Evolutionary conservation across 2,329 filamentous ascomycete species (phyloP), one percentile per base, ranked within the genome.

Genomic region (Exophiala calicioides): DNA sequence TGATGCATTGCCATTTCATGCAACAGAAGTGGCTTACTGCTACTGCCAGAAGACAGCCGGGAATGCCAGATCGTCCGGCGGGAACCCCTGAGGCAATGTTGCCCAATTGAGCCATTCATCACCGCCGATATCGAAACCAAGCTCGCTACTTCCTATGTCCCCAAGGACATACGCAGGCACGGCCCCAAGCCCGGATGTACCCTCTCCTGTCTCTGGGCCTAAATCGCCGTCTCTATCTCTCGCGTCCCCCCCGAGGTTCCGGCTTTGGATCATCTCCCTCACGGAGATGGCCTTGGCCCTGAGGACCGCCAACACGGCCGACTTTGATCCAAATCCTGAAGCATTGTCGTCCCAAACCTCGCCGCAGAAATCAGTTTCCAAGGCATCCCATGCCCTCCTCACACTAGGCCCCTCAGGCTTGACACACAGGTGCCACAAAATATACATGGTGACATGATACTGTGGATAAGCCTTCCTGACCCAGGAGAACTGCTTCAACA

Each of bases 391-490:
- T 0, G 67, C 71, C 13, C 65, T 56, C 0, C 62, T 59, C 0
- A 59, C 59, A 15, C 57, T 57, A 0, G 56, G 54, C 0, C 65
- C 67, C 0, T 51, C 49, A 0, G 71, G 72, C 38, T 57, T 62
- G 3, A 74, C 61, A 44, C 70, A 71, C 1, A 74, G 48, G 45
- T 73, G 64, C 62, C 73, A 73, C 2, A 76, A 58, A 0, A 71
- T 58, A 45, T 72, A 74, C 2, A 73, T 67, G 15, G 73, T 59
- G 23, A 70, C 61, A 40, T 74, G 67, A 15, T 68, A 73, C 53
- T 73, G 72, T 0, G 69, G 68, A 27, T 66, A 73, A 1, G 66
- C 64, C n/a, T 64, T 60, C 24, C 60, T 59, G 1, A 65, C 50
- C 71, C 72, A 75, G 19, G 61, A 59, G 31, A 60, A 72, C 2